Evolutionary conservation across 2,329 filamentous ascomycete species (phyloP).

Genomic region (Fusarium equiseti): DNA sequence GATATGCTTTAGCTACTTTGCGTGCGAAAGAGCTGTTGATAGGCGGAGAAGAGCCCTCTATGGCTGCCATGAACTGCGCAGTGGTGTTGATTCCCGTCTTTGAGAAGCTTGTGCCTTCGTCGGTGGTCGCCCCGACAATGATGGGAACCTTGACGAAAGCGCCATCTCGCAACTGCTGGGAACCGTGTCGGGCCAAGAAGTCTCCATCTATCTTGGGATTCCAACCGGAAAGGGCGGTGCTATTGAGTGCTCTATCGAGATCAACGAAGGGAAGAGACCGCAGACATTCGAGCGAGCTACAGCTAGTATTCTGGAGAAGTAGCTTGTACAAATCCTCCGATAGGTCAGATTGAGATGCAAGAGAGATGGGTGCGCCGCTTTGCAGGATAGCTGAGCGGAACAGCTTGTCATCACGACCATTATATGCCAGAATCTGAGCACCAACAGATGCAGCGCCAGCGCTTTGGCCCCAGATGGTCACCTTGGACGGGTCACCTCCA

Average conservation of each 20-base stretch:
- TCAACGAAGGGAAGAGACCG: neutral
- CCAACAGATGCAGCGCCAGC: constrained; percentile 30
- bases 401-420: constrained; percentile 24
- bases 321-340: neutral
- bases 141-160: neutral
- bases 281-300: neutral
- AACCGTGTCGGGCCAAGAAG: neutral
- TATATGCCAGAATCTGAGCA: constrained; percentile 24
- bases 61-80: neutral
- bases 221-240: neutral
- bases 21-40: neutral
- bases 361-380: constrained; percentile 12
- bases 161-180: neutral
- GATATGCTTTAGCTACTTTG: neutral
- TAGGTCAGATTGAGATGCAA: neutral
- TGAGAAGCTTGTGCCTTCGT: neutral
- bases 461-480: constrained; percentile 56
- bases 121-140: neutral
- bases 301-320: neutral
- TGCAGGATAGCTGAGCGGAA: constrained; percentile 27
- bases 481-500: constrained; percentile 58
- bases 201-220: neutral
- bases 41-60: neutral
- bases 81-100: neutral
- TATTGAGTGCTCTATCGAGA: neutral